phyloP scores from a whole-genome alignment of 2,329 filamentous ascomycete species.

The Colletotrichum chrysophilum region DNA sequence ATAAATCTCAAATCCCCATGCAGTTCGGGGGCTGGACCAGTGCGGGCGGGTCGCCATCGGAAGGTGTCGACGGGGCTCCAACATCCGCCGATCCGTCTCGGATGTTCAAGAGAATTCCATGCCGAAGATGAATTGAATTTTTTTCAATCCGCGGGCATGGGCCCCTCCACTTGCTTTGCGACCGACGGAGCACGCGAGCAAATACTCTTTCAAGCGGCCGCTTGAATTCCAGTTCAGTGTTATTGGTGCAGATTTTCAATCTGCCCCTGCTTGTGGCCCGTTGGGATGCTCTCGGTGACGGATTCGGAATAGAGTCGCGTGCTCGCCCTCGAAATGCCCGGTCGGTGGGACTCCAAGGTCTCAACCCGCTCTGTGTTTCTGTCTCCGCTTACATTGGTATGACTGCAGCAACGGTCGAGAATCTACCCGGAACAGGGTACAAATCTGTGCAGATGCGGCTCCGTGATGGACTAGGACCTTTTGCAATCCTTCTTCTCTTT shows the following conservation, averaged over 20 bases:
- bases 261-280: not conserved
- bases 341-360: not conserved
- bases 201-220: not conserved
- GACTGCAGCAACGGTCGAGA: not conserved
- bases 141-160: not conserved
- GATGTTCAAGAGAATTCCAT: not conserved
- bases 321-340: not conserved
- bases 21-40: not conserved
- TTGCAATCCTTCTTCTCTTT: not conserved
- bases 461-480: not conserved
- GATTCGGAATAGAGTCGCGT: slow-evolving; percentile 6
- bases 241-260: not conserved
- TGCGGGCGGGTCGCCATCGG: not conserved
- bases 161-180: not conserved
- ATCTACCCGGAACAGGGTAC: not conserved
- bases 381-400: not conserved
- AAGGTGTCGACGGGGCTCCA: not conserved
- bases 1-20: not conserved
- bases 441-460: not conserved
- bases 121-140: not conserved
- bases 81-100: not conserved
- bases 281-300: not conserved
- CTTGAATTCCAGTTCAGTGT: not conserved
- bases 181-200: slow-evolving; percentile 1
- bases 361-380: not conserved